Base-by-base conservation (phyloP, 768 basidiomycete genomes). In the Mycena floridula region DNA sequence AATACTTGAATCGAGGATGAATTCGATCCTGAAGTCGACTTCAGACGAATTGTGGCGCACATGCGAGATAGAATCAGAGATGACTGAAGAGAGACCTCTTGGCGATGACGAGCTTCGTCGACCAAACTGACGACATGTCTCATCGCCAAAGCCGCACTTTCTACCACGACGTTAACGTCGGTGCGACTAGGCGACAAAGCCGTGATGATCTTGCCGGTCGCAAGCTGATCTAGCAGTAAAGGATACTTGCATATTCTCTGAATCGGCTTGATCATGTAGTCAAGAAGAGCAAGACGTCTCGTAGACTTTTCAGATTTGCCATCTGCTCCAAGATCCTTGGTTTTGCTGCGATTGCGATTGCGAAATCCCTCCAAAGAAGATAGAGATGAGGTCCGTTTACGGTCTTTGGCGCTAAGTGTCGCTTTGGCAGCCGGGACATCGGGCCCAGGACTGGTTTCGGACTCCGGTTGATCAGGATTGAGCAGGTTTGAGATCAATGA, bases 181-280 rank as follows among this genome's bases (percentile, higher is more conserved):
- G 61, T 59, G 23, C 59, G 53, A 9, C 44, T 44, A 5, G 40
- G 51, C 15, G 44, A 36, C 22, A 50, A 55, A 11, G 55, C 49
- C 28, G 55, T 57, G 23, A 63, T 43, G 12, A 59, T 46, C 49
- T 67, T 67, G 12, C 63, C 56, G 4, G 67, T 60, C 40, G 63
- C 61, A 26, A 96, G 74, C 54, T 87, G 82, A 46, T 82, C 83
- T 37, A 99, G 77, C 7, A 99, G 74, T 41, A 98, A 74, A 15
- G 93, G 91, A 58, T 99, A 99, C 54, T 85, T 89, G 76, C 94
- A 97, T 40, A 99, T 85, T 41, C 93, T 73, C 63, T 99, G 95
- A 13, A 97, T 77, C n/a, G 95, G 95, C 63, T 92, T 92, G 67
- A 99, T 97, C 66, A 97, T 75, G 59, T 93, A 93, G 65, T 98